Percentiles rank a stretch among this genome's conserved stretches.
These are phyloP conservation scores for Paramecium sexaurelia DNA, from an alignment of 73 alveolate species.

Conservation along the genomic window DNA sequence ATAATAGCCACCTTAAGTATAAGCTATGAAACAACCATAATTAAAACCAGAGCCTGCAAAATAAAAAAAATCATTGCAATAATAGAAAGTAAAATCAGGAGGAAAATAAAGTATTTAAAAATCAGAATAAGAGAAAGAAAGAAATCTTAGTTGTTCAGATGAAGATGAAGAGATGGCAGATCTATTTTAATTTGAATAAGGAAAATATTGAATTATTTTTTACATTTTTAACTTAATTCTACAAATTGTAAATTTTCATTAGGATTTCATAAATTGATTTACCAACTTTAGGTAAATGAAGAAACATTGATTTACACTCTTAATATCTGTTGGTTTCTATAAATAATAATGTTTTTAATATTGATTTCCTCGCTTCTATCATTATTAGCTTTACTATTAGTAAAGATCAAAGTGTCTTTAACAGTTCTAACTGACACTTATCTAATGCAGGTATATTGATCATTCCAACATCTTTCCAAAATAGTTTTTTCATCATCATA, in stretches of 20 bases:
- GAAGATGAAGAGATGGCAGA: not conserved
- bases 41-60: not conserved
- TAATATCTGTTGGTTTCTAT: not conserved
- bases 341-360: not conserved
- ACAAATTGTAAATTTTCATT: not conserved
- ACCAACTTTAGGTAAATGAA: constrained; percentile 36
- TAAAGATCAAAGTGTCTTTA: not conserved
- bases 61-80: no score
- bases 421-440: not conserved
- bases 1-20: not conserved
- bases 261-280: constrained; percentile 25
- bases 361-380: constrained; percentile 29
- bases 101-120: no score
- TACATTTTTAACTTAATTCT: not conserved
- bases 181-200: not conserved
- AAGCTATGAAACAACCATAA: not conserved
- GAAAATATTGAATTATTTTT: not conserved
- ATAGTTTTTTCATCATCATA: not conserved
- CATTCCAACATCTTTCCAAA: constrained; percentile 3
- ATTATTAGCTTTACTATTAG: not conserved
- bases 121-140: not conserved
- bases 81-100: no score
- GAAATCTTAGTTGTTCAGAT: not conserved
- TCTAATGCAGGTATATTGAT: not conserved
- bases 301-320: constrained; percentile 5